phyloP scores from a whole-genome alignment of 129 eudicot species.

The sunflower (Helianthus annuus) region DNA sequence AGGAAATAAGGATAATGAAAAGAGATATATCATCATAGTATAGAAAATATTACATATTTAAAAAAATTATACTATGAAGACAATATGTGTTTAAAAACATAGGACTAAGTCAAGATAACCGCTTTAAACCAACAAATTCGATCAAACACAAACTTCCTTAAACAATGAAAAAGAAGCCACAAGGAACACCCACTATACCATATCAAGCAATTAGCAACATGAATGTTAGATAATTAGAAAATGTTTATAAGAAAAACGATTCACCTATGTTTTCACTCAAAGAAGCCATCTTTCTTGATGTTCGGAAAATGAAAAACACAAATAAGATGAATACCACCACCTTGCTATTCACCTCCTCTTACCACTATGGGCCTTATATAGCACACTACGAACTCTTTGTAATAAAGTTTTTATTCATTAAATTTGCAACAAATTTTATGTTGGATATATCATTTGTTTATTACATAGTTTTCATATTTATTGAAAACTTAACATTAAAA shows the following conservation, averaged over 20 bases:
- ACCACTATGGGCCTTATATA: conserved; percentile 4
- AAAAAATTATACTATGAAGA: too few species aligned
- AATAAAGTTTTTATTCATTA: neutral
- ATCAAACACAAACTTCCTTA: neutral
- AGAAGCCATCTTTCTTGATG: conserved; percentile 19
- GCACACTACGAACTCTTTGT: neutral
- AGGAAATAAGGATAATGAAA: too few species aligned
- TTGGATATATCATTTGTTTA: neutral
- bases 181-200: conserved; percentile 7
- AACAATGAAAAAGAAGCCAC: neutral
- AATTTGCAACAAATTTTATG: neutral
- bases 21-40: too few species aligned
- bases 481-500: neutral
- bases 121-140: neutral
- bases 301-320: conserved; percentile 11
- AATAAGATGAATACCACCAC: neutral
- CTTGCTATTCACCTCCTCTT: neutral
- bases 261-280: conserved; percentile 26
- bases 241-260: neutral
- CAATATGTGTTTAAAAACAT: too few species aligned
- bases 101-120: too few species aligned
- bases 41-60: too few species aligned
- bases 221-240: neutral
- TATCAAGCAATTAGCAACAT: conserved; percentile 5
- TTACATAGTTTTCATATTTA: too few species aligned